Base-by-base conservation (phyloP, 192 early-diverging fungal genomes). In the Chytriomyces confervae region DNA sequence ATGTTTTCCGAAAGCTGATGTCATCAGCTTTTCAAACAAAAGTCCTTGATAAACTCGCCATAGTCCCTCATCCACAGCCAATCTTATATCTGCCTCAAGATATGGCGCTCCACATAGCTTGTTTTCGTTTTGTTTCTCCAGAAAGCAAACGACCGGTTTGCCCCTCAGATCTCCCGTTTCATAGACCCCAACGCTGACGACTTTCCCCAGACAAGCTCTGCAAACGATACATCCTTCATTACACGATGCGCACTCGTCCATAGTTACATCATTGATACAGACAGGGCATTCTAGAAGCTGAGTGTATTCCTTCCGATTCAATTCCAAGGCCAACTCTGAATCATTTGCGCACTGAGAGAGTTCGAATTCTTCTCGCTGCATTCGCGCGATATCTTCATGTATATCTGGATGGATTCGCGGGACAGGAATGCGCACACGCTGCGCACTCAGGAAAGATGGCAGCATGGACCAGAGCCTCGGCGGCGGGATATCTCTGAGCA, bases 131-230 rank as follows among this genome's bases (percentile, higher is more conserved):
- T 16, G 3, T n/a, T 73, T 10, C 27, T 73, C 70, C 53, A 62
- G 61, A 68, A 80, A 53, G 27, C 71, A 74, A 11, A 23, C 20
- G 29, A 74, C 73, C 63, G 8, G 18, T 24, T 77, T 62, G 18
- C 71, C 71, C 50, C 78, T 70, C 70, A 79, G 53, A 10, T 63
- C 62, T 10, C 78, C 78, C 5, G 61, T 46, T 23, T 76, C 79
- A 63, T 71, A 81, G 24, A 81, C 36, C 5, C 73, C 79, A 27
- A 62, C 75, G 13, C 61, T 27, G 5, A 81, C 69, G n/a, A 27
- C 16, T 24, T 51, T 16, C 36, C 27, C 64, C 74, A 79, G 45
- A 64, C 77, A 79, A 11, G 70, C 20, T 36, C n/a, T 29, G 47
- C 77, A 79, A 6, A 72, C 44, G 13, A 79, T 11, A 50, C 71